Base-by-base conservation (phyloP, 345 rosid genomes). In the Rubroshorea leprosula region DNA sequence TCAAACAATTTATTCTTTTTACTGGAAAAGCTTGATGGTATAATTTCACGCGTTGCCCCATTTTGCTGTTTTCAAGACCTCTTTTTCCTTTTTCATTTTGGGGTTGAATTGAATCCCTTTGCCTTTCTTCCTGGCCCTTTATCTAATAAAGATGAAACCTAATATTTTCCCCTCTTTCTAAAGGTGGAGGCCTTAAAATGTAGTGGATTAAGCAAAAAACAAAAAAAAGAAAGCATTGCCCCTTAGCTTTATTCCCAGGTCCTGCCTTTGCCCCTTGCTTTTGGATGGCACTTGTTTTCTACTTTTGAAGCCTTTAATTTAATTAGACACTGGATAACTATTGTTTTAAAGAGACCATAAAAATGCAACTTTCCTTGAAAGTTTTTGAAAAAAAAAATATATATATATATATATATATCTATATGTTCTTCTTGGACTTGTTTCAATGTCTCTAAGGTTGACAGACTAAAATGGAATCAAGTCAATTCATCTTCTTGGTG, bases 171-270 rank as follows among this genome's bases (percentile, higher is more conserved):
- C 62, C 27, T 25, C 43, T 11, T 11, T 11, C 52, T 56, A 35
- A 35, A 26, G 27, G 18, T 25, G 27, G 49, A 54, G 73, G 60
- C 21, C 60, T 60, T 73, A 20, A 38, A 67, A 66, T 75, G 55
- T 73, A 63, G 51, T 74, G 44, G 51, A 65, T 58, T 50, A 72
- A 76, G 62, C 26, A 58, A 55, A 67, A 39, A 50, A 58, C 51
- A 67, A 44, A 49, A 2, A 39, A 8, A 63, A 72, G 51, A 71
- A 71, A 68, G 66, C 67, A 75, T 80, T 70, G 63, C 76, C 67
- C 66, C 54, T 63, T 70, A 50, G 41, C 41, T 35, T 35, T 35
- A 35, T 35, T 35, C 41, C 41, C 41, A 35, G 41, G 13, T 43
- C 50, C 29, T 71, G 8, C 25, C 49, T 60, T 60, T 41, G 60